Evolutionary conservation across 2,329 filamentous ascomycete species (phyloP), one percentile per base, ranked within the genome.

Genomic region (Metarhizium brunneum): DNA sequence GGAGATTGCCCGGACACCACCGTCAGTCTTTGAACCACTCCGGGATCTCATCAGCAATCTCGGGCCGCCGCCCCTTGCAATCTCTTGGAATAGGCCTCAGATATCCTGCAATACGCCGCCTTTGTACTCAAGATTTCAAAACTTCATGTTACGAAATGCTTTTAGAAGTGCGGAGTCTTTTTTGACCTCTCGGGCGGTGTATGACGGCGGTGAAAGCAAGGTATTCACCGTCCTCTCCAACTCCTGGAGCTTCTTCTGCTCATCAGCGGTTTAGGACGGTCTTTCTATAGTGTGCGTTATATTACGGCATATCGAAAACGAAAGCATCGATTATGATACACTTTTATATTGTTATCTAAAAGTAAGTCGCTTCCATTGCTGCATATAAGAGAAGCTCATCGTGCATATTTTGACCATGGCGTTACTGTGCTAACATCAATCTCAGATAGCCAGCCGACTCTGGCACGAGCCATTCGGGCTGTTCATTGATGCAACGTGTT

Each of bases 131-230:
- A 75, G 83, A 29, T 88, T 88, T 60, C 85, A 88, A 60, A 82
- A 87, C 60, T 88, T 88, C 63, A 88, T 88, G 85, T 75, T 88
- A 49, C 79, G 81, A 18, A 86, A 87, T 64, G 84, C 84, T 2
- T 84, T 85, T 60, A 77, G 81, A 42, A 82, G 81, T 60, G 82
- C 80, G 0, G 85, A 87, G 61, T 85, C 83, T 2, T 82, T 85
- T 57, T 68, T 85, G 25, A 84, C 83, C 2, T 80, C 81, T 29
- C 76, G 84, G 25, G 84, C 84, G 30, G 81, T 88, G 13, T 88
- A 87, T 63, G 85, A 88, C 64, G 85, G 85, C 38, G 85, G 85
- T 20, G 84, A 87, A 68, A 87, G 82, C 70, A 87, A 85, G 70
- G 80, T 81, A 62, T 16, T 20, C 6, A 50, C 18, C 30, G 16